Base-by-base conservation (phyloP, 2,329 filamentous ascomycete genomes). In the Penicillium verrucosum region DNA sequence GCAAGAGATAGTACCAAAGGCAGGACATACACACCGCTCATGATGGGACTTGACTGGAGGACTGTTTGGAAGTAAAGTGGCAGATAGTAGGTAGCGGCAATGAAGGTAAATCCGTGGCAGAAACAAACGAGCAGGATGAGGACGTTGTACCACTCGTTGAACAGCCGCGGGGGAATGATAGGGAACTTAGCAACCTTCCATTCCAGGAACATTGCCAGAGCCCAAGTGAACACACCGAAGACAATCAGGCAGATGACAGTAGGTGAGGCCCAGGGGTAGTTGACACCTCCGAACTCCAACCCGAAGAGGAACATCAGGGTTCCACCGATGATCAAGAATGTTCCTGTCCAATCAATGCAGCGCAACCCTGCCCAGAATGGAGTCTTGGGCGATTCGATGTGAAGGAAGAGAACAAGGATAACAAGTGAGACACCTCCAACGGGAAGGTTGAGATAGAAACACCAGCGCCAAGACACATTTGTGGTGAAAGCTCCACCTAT, bases 291-390 rank as follows among this genome's bases (percentile, higher is more conserved):
- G 60, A 93, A 90, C 68, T 95, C 88, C 11, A 96, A 83, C 0
- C 91, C 92, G 41, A 96, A 85, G 4, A 96, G 83, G 62, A 96
- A 80, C 89, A 96, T 93, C 21, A 95, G 79, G 0, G 89, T 92
- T 21, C 88, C 90, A 41, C 88, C 89, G 25, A 92, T 82, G 69
- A 95, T 84, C 30, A 81, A 76, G 27, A 86, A 63, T 1, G 80
- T 81, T n/a, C 85, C 85, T 10, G 83, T 64, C 85, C 85, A 88
- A 70, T 87, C 85, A 59, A 88, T 84, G 5, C 82, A 80, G 60
- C 81, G 82, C 40, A 87, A 68, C 7, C 85, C 85, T 18, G 80
- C 78, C 40, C 79, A 57, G 5, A 87, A 70, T 0, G 82, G 81
- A 0, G 85, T 87, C 60, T 79, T 83, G 12, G 84, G 83, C 1